Conservation (phyloP, 768 basidiomycete species). For the Tricholoma terreum region DNA sequence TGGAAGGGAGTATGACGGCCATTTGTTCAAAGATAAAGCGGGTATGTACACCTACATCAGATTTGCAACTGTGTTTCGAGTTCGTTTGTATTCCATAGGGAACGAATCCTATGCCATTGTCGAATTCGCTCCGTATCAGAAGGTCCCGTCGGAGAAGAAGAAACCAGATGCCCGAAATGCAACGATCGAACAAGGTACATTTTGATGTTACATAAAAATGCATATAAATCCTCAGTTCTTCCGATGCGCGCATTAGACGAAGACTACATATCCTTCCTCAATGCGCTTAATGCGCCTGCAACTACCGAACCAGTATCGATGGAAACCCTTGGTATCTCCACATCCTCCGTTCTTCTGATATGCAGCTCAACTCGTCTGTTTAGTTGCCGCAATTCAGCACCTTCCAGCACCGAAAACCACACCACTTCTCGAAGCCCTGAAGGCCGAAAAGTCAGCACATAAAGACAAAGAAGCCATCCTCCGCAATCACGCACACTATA, state of each 20-base stretch:
- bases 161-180: constrained; percentile 79
- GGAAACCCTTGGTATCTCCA: constrained; percentile 56
- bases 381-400: constrained; percentile 66
- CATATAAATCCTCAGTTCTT: background rate
- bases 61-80: background rate
- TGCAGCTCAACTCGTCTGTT: background rate
- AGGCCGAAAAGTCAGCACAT: constrained; percentile 72
- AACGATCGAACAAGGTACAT: constrained; percentile 85
- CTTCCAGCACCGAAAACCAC: constrained; percentile 73
- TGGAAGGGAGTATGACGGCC: constrained; percentile 85
- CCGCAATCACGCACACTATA: constrained; percentile 72
- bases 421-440: constrained; percentile 90
- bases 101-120: constrained; percentile 87
- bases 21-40: constrained; percentile 86
- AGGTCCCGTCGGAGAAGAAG: constrained; percentile 68
- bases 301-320: constrained; percentile 55
- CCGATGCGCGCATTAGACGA: constrained; percentile 50
- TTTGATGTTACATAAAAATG: background rate
- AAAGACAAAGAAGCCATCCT: constrained; percentile 73
- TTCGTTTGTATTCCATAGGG: constrained; percentile 45
- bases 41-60: constrained; percentile 45
- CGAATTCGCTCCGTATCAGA: constrained; percentile 93
- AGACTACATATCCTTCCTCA: constrained; percentile 79
- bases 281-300: constrained; percentile 56
- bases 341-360: background rate